Base-by-base conservation (phyloP, 2,329 filamentous ascomycete species). In the Penicillium nordicum region DNA sequence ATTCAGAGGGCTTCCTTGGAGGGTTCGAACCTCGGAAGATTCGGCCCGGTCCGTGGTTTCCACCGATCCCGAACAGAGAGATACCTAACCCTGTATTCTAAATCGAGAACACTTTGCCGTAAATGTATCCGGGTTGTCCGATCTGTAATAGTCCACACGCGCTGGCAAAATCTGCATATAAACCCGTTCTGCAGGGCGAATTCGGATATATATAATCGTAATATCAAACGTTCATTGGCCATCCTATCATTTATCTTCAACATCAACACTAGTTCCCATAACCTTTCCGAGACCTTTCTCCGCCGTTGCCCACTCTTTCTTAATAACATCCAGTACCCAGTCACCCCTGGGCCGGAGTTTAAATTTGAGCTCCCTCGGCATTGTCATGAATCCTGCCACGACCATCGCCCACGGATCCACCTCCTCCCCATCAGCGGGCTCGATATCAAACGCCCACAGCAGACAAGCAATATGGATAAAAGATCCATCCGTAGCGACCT, bases 381-480 rank as follows among this genome's bases (percentile, higher is more conserved):
- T 63, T 4, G 63, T 64, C 65, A 67, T 64, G 38, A 65, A 68
- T 1, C 65, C 66, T 41, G 53, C 60, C 11, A 67, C 66, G 1
- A 52, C 53, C 65, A 67, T 66, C 4, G 49, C 59, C 60, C 57
- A 63, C 2, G 59, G 63, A 59, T 64, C 66, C n/a, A 65, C 51
- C 25, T 42, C 57, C 23, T 53, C 56, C 9, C 57, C 63, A 3
- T 61, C 50, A 25, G 43, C 32, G 0, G 40, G 29, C 51, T 62
- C 53, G 4, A 67, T 46, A 45, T 68, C 65, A 44, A 65, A 66
- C 6, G 63, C 65, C 65, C 62, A 67, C 4, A 68, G 50, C 37
- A 68, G 40, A 40, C 34, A 53, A 27, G 64, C 63, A 42, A 67
- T 44, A 41, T 66, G 57, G 60, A 67, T 57, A 9, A 64, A 67